Conservation (phyloP, 2,329 filamentous ascomycete species). For the Aspergillus sp. region DNA sequence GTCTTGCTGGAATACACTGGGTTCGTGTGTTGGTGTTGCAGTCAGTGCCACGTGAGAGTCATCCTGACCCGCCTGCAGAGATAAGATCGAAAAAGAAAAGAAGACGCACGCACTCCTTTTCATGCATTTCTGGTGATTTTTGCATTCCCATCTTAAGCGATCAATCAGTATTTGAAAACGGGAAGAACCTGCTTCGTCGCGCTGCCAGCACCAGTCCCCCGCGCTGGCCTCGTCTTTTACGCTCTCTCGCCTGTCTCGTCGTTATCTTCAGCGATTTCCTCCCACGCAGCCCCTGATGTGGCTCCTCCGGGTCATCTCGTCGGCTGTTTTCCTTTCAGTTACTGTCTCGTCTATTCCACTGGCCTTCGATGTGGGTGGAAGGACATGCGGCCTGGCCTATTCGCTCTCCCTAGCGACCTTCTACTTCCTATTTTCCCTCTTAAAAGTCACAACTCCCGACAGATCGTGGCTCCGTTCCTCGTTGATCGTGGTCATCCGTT, state of each 20-base stretch:
- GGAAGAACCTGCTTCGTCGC: too few species aligned
- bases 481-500: slow-evolving; percentile 59
- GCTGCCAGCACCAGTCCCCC: too few species aligned
- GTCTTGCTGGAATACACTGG: background rate
- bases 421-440: slow-evolving; percentile 78
- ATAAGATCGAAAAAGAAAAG: slow-evolving; percentile 14
- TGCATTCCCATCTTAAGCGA: too few species aligned
- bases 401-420: slow-evolving; percentile 81
- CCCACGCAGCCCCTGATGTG: slow-evolving; percentile 52
- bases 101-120: background rate
- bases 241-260: slow-evolving; percentile 7
- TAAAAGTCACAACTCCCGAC: slow-evolving; percentile 74
- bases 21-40: background rate
- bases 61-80: slow-evolving; percentile 9
- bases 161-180: too few species aligned
- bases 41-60: slow-evolving; percentile 4
- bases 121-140: background rate
- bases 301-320: slow-evolving; percentile 71
- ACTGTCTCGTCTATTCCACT: slow-evolving; percentile 94
- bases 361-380: slow-evolving; percentile 94
- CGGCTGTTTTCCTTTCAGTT: slow-evolving; percentile 76
- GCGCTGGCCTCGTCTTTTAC: background rate
- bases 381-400: slow-evolving; percentile 88
- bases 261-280: slow-evolving; percentile 19
- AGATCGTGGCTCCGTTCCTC: slow-evolving; percentile 65